Percentiles rank a stretch among this genome's conserved stretches.
Conservation (phyloP, 352 stramenopile genomes). For the Phytophthora multivora region DNA sequence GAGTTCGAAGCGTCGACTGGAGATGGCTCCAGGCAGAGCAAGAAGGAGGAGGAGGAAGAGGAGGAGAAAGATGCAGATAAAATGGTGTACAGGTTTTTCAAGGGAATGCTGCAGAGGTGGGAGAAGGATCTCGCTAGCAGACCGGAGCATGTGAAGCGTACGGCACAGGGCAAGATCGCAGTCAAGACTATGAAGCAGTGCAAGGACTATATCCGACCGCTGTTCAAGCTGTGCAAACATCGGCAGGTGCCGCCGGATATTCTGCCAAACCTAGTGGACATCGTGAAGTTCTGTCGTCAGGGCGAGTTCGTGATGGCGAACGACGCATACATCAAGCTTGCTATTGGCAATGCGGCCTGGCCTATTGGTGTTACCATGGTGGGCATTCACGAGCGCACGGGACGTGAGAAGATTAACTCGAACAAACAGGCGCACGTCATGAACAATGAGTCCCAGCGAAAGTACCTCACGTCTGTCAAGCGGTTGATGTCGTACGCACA, state of each 20-base stretch:
- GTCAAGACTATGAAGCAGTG: slow-evolving; percentile 98
- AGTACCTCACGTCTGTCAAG: slow-evolving; percentile 99
- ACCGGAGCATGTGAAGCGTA: slow-evolving; percentile 89
- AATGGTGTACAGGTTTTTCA: slow-evolving; percentile 93
- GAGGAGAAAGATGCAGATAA: slow-evolving; percentile 62
- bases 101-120: slow-evolving; percentile 93
- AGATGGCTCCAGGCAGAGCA: slow-evolving; percentile 15
- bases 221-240: slow-evolving; percentile 97
- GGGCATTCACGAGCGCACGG: slow-evolving; percentile 97
- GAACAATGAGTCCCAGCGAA: slow-evolving; percentile 98
- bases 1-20: slow-evolving; percentile 24
- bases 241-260: slow-evolving; percentile 90
- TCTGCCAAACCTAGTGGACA: slow-evolving; percentile 89
- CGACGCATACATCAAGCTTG: slow-evolving; percentile 97
- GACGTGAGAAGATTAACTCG: slow-evolving; percentile 95
- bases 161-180: slow-evolving; percentile 92
- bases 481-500: slow-evolving; percentile 97
- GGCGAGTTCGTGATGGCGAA: slow-evolving; percentile 96
- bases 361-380: slow-evolving; percentile 99
- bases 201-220: slow-evolving; percentile 98
- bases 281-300: slow-evolving; percentile 94
- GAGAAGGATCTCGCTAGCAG: slow-evolving; percentile 90
- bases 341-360: slow-evolving; percentile 98
- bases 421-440: slow-evolving; percentile 99
- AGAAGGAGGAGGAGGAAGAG: slow-evolving; percentile 29